Base-by-base conservation (phyloP, 257 asterid species). In the Nicotiana sylvestris region DNA sequence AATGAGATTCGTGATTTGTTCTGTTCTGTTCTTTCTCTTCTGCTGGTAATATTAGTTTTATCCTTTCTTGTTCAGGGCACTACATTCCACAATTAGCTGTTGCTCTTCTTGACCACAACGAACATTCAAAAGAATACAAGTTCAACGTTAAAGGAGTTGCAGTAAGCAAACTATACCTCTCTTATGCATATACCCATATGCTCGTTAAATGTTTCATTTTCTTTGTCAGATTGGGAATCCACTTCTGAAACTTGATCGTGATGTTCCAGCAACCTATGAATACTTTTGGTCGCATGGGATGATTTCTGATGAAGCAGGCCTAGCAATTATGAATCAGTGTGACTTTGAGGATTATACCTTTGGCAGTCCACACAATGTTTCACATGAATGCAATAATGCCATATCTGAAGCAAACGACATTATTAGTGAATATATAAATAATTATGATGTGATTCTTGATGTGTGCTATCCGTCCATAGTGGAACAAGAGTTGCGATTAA, bases 231-330 rank as follows among this genome's bases (percentile, higher is more conserved):
- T 96, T 55, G 99, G 99, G 76, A 96, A 96, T 85, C 99, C 99
- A 35, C 98, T 96, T 33, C 93, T 96, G 46, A 93, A 82, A 83
- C 98, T 94, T 7, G 99, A 94, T 74, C 95, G 98, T 0, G 99
- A 96, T 87, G 89, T 82, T 29, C 94, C 98, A 32, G 95, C 98
- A 81, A 88, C 92, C 25, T 94, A 89, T 17, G 98, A 94, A 17
- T 96, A 56, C 87, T 96, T 90, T 80, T 96, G 98, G 99, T 96
- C 99, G 9, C 99, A 94, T 57, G 98, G 99, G 37, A 93, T 96
- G 98, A 94, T 96, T 81, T 96, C 99, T 67, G 99, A 96, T 86
- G 99, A 96, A 88, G 16, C 87, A 9, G 97, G 97, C 61, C 93
- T 89, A 43, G 56, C 95, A 81, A 91, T 96, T 66, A 93, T 88